Evolutionary conservation across 805 yeast species (phyloP).

Genomic region (Pichia manshurica): DNA sequence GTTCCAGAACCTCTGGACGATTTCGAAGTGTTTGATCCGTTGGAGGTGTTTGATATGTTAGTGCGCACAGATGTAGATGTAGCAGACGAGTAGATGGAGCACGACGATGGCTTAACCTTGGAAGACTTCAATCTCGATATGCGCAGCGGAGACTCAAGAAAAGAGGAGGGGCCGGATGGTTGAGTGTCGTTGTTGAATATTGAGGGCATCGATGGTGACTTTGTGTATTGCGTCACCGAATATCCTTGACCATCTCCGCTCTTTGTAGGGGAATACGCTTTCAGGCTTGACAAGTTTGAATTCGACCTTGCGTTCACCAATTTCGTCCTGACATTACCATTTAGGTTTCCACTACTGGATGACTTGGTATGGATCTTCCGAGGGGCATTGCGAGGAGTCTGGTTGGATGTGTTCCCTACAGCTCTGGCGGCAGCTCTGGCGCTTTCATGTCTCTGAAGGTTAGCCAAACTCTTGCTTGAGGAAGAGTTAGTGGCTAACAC

Average conservation of each 20-base stretch:
- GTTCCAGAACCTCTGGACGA: constrained; percentile 2
- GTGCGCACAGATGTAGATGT: background rate
- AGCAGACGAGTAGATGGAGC: constrained; percentile 8
- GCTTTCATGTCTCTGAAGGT: constrained; percentile 1
- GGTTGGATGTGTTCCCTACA: constrained; percentile 1
- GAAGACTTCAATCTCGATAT: background rate
- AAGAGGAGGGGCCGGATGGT: background rate
- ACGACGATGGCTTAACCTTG: constrained; percentile 7
- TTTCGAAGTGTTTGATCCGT: constrained; percentile 1
- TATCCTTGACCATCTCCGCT: too few species aligned
- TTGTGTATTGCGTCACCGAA: background rate
- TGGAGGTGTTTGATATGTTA: background rate
- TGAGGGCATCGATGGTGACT: background rate
- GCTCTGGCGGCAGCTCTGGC: constrained; percentile 13
- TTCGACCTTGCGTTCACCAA: too few species aligned
- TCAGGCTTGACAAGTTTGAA: too few species aligned
- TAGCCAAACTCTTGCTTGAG: background rate
- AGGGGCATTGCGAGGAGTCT: too few species aligned
- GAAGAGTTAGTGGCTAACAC: constrained; percentile 2
- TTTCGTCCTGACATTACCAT: background rate
- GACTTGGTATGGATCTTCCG: too few species aligned
- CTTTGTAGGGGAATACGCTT: too few species aligned
- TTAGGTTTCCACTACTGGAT: background rate
- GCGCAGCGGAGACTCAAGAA: background rate
- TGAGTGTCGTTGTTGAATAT: background rate